A percentile compares a stretch with the other conserved stretches of the same genome.
Evolutionary conservation across 345 rosid genomes (phyloP).

Genomic region (Hibiscus syriacus): DNA sequence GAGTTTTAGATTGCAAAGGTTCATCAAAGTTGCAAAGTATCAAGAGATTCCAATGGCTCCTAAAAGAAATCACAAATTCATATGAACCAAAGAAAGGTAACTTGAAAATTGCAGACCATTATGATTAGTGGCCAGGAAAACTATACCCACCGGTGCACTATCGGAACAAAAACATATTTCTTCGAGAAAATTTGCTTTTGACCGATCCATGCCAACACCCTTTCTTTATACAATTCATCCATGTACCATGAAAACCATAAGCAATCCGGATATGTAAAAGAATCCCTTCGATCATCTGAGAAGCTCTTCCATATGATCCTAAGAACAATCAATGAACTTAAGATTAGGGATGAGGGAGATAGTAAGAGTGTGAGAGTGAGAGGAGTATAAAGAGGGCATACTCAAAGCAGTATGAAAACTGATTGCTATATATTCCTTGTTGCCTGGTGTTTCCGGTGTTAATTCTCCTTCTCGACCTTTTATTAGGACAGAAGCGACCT

Average conservation of each 20-base stretch:
- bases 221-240: conserved; percentile 22
- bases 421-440: conserved; percentile 10
- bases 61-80: conserved; percentile 15
- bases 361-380: background rate
- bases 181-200: conserved; percentile 40
- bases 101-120: background rate
- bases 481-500: background rate
- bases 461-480: background rate
- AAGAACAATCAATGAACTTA: background rate
- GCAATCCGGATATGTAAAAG: conserved; percentile 38
- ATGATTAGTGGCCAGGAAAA: background rate
- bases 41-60: conserved; percentile 69
- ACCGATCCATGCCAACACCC: conserved; percentile 42
- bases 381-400: background rate
- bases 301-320: conserved; percentile 46
- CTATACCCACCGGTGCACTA: conserved; percentile 42
- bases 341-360: background rate
- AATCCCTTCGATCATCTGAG: conserved; percentile 30
- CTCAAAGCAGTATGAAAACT: conserved; percentile 16
- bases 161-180: conserved; percentile 60
- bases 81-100: background rate
- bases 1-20: conserved; percentile 26
- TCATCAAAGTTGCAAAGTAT: conserved; percentile 63
- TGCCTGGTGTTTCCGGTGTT: conserved; percentile 4
- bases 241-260: conserved; percentile 50